Base-by-base conservation (phyloP, 1,284 basidiomycete species). In the Malassezia japonica region DNA sequence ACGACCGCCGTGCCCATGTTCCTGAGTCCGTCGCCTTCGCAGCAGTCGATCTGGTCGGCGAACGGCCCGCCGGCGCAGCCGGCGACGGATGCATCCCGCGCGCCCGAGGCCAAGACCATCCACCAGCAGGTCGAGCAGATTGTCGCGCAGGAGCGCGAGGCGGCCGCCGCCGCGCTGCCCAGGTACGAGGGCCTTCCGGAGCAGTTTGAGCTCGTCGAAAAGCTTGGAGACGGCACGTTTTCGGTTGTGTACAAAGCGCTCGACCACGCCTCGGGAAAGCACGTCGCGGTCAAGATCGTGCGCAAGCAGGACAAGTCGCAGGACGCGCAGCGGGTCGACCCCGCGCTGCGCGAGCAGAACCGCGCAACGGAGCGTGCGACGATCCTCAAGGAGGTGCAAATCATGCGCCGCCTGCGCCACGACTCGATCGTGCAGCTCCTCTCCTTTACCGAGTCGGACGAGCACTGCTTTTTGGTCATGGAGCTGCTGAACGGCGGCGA, bases 341-440 rank as follows among this genome's bases (percentile, higher is more conserved):
- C 62, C 23, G 52, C 62, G 47, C 64, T 65, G 50, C 51, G 63
- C 49, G 70, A 70, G 59, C 70, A 70, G 60, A 67, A 64, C 53
- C 59, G 64, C 43, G 67, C 62, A 46, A 70, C 67, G 46, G 65
- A 70, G 91, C 87, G 94, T 61, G 84, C 91, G 57, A 96, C 96
- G 74, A 95, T 98, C 52, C 81, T 98, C 64, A 98, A 99, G 81
- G 94, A 99, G 81, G 94, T 99, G 5, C 90, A 95, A 75, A 98
- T 99, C 67, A 99, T 99, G 94, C 86, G 92, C 28, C 88, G 88
- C 20, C 85, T 83, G 55, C 84, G 85, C 61, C 90, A 98, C 70
- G 83, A 86, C 6, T 81, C 83, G 27, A 85, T 99, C 62, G 85
- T 98, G 85, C 58, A 64, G 24, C 61, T 72, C 4, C 31, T 69